Percentiles rank a stretch among this genome's conserved stretches.
Conservation (phyloP, 495 filamentous ascomycete species). For the Astrothelium macrocarpum region DNA sequence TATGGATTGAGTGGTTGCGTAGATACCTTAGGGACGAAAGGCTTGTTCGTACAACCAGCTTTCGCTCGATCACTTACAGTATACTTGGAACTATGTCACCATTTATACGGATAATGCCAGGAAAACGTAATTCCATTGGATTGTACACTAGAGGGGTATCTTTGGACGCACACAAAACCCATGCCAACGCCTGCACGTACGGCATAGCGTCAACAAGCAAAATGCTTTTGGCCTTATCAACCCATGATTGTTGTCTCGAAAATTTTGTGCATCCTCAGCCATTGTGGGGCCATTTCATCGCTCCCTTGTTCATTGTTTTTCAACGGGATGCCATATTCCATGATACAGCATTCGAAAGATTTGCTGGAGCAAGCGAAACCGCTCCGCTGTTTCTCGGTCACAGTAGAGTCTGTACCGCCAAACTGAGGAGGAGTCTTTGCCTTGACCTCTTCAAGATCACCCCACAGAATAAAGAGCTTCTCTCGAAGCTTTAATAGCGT, state of each 20-base stretch:
- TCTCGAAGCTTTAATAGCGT: slow-evolving; percentile 49
- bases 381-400: neutral
- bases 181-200: too few relatives aligned
- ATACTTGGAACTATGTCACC: too few relatives aligned
- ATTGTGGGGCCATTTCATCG: slow-evolving; percentile 24
- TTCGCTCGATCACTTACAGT: too few relatives aligned
- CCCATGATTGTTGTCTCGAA: slow-evolving; percentile 45
- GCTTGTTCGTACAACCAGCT: too few relatives aligned
- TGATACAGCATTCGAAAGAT: slow-evolving; percentile 52
- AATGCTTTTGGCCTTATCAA: neutral
- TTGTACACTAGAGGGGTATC: too few relatives aligned
- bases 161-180: too few relatives aligned
- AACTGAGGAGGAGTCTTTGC: slow-evolving; percentile 12
- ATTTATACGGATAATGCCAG: too few relatives aligned
- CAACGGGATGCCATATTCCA: slow-evolving; percentile 47
- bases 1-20: neutral
- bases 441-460: slow-evolving; percentile 68
- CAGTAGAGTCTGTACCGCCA: neutral
- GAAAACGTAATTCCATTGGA: too few relatives aligned
- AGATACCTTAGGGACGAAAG: neutral
- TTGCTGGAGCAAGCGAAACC: slow-evolving; percentile 23
- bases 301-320: slow-evolving; percentile 21
- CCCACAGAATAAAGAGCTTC: slow-evolving; percentile 75
- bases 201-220: neutral
- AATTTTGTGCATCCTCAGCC: slow-evolving; percentile 44